A percentile compares a stretch with the other conserved stretches of the same genome.
These are phyloP conservation scores for Anthracocystis panici-leucophaei DNA, from an alignment of 1,284 basidiomycete species.

Conservation along the genomic window DNA sequence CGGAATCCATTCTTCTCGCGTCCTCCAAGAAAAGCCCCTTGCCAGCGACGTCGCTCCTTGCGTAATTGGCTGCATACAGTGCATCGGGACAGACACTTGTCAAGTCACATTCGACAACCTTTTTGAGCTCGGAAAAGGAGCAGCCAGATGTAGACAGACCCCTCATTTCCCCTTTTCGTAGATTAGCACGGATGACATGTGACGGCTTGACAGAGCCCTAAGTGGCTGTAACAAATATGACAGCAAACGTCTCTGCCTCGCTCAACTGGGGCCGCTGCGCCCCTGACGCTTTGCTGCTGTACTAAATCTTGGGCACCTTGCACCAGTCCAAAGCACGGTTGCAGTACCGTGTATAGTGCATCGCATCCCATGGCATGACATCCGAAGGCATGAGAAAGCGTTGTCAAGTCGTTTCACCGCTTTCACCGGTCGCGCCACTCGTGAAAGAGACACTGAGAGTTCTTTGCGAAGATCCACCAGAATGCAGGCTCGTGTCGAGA, in stretches of 20 bases:
- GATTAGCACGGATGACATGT: too few species aligned
- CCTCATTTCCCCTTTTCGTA: too few species aligned
- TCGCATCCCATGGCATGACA: constrained; percentile 4
- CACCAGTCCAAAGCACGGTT: constrained; percentile 17
- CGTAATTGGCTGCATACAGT: constrained; percentile 7
- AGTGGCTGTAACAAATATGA: too few species aligned
- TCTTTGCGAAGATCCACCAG: background rate
- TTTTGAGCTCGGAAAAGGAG: background rate
- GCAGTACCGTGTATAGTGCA: constrained; percentile 6
- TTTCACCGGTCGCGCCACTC: background rate
- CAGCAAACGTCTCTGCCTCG: too few species aligned
- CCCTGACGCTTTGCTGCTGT: background rate
- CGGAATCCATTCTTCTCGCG: background rate
- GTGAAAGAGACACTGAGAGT: background rate
- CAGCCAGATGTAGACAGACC: too few species aligned
- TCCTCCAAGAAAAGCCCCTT: constrained; percentile 14
- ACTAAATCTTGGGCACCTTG: constrained; percentile 9
- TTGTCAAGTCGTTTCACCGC: background rate
- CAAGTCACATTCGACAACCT: background rate
- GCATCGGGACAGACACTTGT: background rate
- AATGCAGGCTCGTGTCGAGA: constrained; percentile 2
- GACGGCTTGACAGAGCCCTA: too few species aligned
- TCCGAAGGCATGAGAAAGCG: background rate
- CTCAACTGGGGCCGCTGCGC: background rate
- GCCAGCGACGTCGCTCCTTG: constrained; percentile 16